Base-by-base conservation (phyloP, 179 eudicot species). In the Beta lomatogona region DNA sequence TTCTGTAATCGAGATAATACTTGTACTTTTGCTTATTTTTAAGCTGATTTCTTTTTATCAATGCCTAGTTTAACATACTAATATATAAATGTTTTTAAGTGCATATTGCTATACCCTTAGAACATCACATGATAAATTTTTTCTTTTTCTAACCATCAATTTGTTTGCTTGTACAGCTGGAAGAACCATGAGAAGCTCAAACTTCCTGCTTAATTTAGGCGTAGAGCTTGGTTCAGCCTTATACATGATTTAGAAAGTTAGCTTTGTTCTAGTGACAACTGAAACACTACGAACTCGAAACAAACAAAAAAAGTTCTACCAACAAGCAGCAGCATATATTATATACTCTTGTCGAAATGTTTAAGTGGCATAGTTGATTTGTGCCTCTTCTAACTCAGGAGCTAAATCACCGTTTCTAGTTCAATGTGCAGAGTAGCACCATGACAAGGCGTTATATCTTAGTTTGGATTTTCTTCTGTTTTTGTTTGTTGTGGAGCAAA, bases 181-280 rank as follows among this genome's bases (percentile, higher is more conserved):
- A 86, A 86, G 78, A 86, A 86, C 79, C 79, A 86, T 54, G 82
- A 86, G 72, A 84, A 71, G 87, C 89, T 86, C 79, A 71, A 86
- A 60, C 86, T 86, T 83, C 89, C 89, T 75, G 87, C 87, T 66
- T 86, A 44, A 82, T 77, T 36, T 61, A 19, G 0, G 9, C 5
- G 41, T 11, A 52, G 71, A n/a, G 21, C 76, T 22, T 10, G 18
- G 9, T 15, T 63, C 73, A 52, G 64, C 64, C 18, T 55, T 57
- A 46, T 70, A 50, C 80, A 9, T 15, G 25, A 25, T 46, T 25
- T 31, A 18, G 69, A 69, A 28, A 45, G 59, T 58, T 9, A 50
- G 22, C 14, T 36, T 21, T 22, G 55, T 82, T 59, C 57, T 5
- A 77, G 16, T 53, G 59, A 55, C 70, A 59, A 4, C 46, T 6